A percentile compares a stretch with the other conserved stretches of the same genome.
Conservation (phyloP, 78 protist species). For the Chrysochromulina parva region DNA sequence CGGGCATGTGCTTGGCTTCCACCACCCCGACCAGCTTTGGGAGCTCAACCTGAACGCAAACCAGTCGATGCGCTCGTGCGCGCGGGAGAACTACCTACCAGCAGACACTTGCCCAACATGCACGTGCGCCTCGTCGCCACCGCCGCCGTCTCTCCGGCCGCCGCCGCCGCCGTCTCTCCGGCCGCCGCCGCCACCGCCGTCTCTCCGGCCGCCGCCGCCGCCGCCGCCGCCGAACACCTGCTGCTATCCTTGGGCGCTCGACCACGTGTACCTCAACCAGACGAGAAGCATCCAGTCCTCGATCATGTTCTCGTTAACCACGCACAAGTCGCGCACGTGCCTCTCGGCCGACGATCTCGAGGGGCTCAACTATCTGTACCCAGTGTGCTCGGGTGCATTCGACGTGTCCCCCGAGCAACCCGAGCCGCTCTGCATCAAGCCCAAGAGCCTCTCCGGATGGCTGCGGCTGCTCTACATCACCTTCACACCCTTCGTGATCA, state of each 20-base stretch:
- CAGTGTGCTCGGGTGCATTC: background rate
- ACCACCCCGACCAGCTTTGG: background rate
- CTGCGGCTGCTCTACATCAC: background rate
- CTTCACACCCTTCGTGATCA: background rate
- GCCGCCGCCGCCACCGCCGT: too few relatives aligned
- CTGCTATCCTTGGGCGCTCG: background rate
- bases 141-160: too few relatives aligned
- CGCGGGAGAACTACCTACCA: background rate
- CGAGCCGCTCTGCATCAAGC: background rate
- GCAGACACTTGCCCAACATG: background rate
- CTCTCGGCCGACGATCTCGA: background rate
- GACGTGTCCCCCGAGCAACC: background rate
- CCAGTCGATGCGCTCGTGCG: background rate
- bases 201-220: too few relatives aligned
- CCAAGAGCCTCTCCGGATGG: background rate
- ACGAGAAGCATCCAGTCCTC: background rate
- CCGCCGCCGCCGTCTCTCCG: too few relatives aligned
- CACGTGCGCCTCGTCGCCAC: background rate
- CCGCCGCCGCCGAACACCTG: background rate
- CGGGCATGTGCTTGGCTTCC: slow-evolving; percentile 11
- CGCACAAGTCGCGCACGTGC: background rate
- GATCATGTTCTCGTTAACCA: background rate
- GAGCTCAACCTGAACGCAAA: background rate
- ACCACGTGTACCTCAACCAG: background rate
- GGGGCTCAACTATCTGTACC: slow-evolving; percentile 5